Evolutionary conservation across 768 basidiomycete genomes (phyloP).

Genomic region (Russula lepida): DNA sequence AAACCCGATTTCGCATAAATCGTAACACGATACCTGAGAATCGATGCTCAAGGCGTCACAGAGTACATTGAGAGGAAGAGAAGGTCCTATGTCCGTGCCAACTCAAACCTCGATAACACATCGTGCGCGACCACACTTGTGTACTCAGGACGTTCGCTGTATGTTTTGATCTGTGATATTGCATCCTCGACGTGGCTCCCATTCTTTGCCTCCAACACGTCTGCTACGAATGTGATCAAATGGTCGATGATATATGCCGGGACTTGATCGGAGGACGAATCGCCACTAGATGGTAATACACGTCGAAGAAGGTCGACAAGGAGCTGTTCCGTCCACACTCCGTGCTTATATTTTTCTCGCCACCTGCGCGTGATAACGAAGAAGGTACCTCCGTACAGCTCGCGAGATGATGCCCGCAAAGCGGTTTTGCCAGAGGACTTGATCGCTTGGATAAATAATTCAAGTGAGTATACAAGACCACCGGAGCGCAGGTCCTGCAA

Average conservation of each 20-base stretch:
- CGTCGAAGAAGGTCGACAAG: neutral
- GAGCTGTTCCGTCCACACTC: neutral
- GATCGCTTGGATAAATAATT: neutral
- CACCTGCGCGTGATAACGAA: neutral
- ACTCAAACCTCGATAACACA: neutral
- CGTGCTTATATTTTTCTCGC: neutral
- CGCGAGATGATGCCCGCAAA: neutral
- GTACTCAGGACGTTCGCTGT: neutral
- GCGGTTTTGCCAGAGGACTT: neutral
- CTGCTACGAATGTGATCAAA: neutral
- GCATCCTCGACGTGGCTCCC: neutral
- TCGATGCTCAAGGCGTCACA: neutral
- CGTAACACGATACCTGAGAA: no score
- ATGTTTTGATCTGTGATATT: neutral
- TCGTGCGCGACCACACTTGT: neutral
- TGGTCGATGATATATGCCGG: neutral
- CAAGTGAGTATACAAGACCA: neutral
- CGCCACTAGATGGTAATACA: neutral
- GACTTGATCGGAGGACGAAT: neutral
- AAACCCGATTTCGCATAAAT: neutral
- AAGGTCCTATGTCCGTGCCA: neutral
- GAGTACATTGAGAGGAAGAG: neutral
- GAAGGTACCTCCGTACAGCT: neutral
- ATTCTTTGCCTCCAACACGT: neutral
- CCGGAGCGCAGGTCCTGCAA: neutral